Evolutionary conservation across 2,329 filamentous ascomycete species (phyloP).

Genomic region (Pleoardoris graminearum): DNA sequence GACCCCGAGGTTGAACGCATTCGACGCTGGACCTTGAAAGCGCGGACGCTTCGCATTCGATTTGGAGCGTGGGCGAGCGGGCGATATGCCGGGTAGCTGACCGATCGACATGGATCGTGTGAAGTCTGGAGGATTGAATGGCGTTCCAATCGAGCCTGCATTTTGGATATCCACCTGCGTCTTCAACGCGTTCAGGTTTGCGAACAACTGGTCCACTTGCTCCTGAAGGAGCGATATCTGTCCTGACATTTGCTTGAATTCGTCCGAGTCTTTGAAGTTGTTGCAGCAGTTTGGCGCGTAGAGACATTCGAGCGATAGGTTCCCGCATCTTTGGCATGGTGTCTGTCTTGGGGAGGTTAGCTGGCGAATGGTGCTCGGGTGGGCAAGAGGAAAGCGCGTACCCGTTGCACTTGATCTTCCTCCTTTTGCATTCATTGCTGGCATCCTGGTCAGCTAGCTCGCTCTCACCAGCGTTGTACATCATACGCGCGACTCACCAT

Average conservation of each 20-base stretch:
- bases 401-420: slow-evolving; percentile 71
- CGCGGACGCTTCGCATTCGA: slow-evolving; percentile 57
- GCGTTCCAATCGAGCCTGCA: slow-evolving; percentile 36
- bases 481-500: slow-evolving; percentile 54
- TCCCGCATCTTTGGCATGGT: slow-evolving; percentile 67
- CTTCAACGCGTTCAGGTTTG: slow-evolving; percentile 70
- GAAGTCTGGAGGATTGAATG: slow-evolving; percentile 37
- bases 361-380: too few relatives aligned
- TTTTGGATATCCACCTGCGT: slow-evolving; percentile 47
- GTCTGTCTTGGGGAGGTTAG: slow-evolving; percentile 46
- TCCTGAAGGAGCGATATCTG: slow-evolving; percentile 78
- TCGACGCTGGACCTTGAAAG: slow-evolving; percentile 85
- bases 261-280: slow-evolving; percentile 89
- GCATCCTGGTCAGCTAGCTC: slow-evolving; percentile 14
- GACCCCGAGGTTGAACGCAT: slow-evolving; percentile 81
- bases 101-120: slow-evolving; percentile 43
- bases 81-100: slow-evolving; percentile 38
- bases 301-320: slow-evolving; percentile 64
- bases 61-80: slow-evolving; percentile 45
- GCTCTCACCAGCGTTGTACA: background rate
- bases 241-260: slow-evolving; percentile 79
- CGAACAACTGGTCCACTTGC: slow-evolving; percentile 78
- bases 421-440: slow-evolving; percentile 67
- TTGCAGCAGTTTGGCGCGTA: slow-evolving; percentile 73
- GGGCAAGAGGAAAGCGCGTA: background rate